phyloP scores from a whole-genome alignment of 2,329 filamentous ascomycete genomes.

The Sporothrix dimorphospora region DNA sequence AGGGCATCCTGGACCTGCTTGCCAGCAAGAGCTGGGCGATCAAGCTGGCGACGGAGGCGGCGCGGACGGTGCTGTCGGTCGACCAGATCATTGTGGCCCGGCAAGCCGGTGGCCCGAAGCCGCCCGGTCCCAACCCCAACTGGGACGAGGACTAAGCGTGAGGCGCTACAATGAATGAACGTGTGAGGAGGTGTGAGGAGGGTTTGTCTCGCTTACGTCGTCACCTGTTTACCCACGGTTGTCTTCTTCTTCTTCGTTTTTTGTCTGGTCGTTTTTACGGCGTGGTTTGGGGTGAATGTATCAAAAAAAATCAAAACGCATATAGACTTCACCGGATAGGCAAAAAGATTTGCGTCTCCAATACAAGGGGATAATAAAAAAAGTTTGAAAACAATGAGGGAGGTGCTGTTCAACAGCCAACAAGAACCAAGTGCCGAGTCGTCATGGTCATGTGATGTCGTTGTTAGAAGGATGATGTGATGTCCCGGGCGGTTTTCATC shows the following conservation, averaged over 20 bases:
- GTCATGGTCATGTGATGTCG: not conserved
- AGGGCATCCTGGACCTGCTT: constrained; percentile 90
- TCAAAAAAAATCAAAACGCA: constrained; percentile 10
- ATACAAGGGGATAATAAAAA: not conserved
- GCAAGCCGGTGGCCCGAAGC: constrained; percentile 96
- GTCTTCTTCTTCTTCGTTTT: not conserved
- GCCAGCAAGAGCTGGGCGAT: constrained; percentile 96
- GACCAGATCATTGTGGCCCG: constrained; percentile 99
- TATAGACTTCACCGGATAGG: constrained; percentile 21
- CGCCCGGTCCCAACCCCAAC: constrained; percentile 82
- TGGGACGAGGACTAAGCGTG: constrained; percentile 31
- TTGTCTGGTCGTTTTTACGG: constrained; percentile 2
- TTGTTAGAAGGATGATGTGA: not conserved
- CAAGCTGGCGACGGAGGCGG: constrained; percentile 92
- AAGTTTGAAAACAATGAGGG: not conserved
- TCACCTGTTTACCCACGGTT: constrained; percentile 2
- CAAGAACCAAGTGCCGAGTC: not conserved
- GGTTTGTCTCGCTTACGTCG: not conserved
- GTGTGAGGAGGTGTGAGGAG: not conserved
- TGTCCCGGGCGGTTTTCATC: not conserved
- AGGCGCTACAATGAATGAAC: not conserved
- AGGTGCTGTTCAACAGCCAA: not conserved
- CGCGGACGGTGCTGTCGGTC: constrained; percentile 89
- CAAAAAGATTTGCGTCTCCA: constrained; percentile 4
- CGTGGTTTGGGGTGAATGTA: constrained; percentile 5